Base-by-base conservation (phyloP, 2,329 filamentous ascomycete genomes). In the Cladosporium velox region DNA sequence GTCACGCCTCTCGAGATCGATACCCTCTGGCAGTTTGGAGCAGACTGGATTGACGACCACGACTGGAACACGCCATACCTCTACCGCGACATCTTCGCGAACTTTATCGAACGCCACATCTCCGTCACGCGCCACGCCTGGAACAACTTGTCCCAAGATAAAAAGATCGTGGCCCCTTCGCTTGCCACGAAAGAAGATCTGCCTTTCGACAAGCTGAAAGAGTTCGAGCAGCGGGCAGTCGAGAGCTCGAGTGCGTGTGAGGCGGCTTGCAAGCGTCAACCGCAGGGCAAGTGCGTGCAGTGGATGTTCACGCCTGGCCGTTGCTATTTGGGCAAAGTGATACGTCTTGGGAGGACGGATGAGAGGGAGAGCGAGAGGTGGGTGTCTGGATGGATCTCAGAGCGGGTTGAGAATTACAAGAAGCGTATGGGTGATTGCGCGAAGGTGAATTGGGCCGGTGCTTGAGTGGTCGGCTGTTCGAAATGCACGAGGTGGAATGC, bases 231-330 rank as follows among this genome's bases (percentile, higher is more conserved):
- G 65, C 60, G 66, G 4, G 70, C 73, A 1, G 67, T 72, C 21
- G 65, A 73, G 41, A 71, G 68, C 5, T 66, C 71, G 32, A 73
- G 73, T 11, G 67, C 67, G 0, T 77, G 76, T 60, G 74, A 72
- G n/a, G 68, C 67, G 38, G 76, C 74, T 4, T 77, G 76, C 59
- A 21, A 60, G 34, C 51, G 59, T 38, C 64, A 69, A 30, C 62
- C 65, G 11, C 67, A 70, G n/a, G 64, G 68, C 1, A 65, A 72
- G 8, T 78, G 76, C 49, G 66, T 77, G n/a, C 75, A 77, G 67
- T 78, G 75, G 74, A 76, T 76, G 75, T 76, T 68, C 54, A 68
- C 69, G 59, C 71, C 74, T 4, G 76, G 75, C 4, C 67, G 74
- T 26, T 78, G 76, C 66, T 70, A 76, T 55, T 57, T 78, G 63